phyloP scores from a whole-genome alignment of 495 filamentous ascomycete genomes.

The Lasiosphaeria hispida region DNA sequence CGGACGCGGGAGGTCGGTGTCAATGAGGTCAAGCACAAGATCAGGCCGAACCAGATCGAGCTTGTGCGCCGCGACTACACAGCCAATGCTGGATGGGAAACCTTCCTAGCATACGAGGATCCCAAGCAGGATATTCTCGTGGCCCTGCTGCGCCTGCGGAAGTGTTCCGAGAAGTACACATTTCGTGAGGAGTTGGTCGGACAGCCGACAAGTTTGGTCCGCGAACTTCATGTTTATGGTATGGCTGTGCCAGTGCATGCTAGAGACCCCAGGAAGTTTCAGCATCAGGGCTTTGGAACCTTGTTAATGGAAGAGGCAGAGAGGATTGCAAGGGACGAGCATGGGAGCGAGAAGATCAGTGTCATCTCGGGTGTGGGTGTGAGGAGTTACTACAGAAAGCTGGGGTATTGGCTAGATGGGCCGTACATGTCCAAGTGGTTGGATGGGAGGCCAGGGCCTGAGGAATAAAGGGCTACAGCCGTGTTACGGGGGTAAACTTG shows the following conservation, averaged over 20 bases:
- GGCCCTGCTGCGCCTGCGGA: slow-evolving; percentile 81
- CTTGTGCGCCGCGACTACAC: slow-evolving; percentile 93
- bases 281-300: slow-evolving; percentile 97
- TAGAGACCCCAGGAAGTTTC: slow-evolving; percentile 90
- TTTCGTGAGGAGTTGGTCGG: slow-evolving; percentile 83
- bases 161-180: slow-evolving; percentile 85
- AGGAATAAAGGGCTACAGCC: background rate
- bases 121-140: slow-evolving; percentile 98
- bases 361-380: slow-evolving; percentile 96
- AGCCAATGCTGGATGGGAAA: slow-evolving; percentile 97
- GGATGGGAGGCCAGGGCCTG: slow-evolving; percentile 39
- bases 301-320: slow-evolving; percentile 97
- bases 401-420: slow-evolving; percentile 90
- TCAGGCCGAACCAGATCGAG: slow-evolving; percentile 93
- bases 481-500: background rate
- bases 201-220: slow-evolving; percentile 86
- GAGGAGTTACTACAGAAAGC: slow-evolving; percentile 84
- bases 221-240: slow-evolving; percentile 95
- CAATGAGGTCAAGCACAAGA: slow-evolving; percentile 98
- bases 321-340: slow-evolving; percentile 88
- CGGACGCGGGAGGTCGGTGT: slow-evolving; percentile 95
- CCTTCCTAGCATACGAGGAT: slow-evolving; percentile 95
- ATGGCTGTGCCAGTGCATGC: slow-evolving; percentile 93
- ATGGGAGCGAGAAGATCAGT: slow-evolving; percentile 87
- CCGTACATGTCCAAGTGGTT: slow-evolving; percentile 81